Evolutionary conservation across 768 basidiomycete genomes (phyloP), one percentile per base, ranked within the genome.

Genomic region (Mycena sanguinolenta): DNA sequence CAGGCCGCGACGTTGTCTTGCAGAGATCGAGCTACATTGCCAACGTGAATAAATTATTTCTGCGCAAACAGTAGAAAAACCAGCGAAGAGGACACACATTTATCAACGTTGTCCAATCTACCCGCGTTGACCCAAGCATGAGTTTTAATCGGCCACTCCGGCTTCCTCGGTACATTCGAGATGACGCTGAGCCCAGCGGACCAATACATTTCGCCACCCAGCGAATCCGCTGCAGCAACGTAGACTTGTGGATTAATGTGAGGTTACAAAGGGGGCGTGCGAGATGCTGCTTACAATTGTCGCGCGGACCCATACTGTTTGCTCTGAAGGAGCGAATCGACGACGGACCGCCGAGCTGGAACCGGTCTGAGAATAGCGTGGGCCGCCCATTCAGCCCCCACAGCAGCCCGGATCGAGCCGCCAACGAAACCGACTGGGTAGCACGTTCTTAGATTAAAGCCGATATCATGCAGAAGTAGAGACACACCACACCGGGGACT

Each of bases 291-390:
- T 72, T 75, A 95, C 95, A 76, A 21, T 89, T 88, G 70, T 96
- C 95, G 25, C 85, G 86, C 0, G 93, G 91, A 6, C 96, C 96
- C 82, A 98, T 84, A 4, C 90, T 84, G 75, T 94, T 95, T 8
- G 85, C 83, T 52, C 86, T 86, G 81, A 97, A 97, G 59, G 89
- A 88, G 7, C 98, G 85, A 0, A 99, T 85, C 62, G 90, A 95
- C 9, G 92, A 88, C 0, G 98, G 96, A 0, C 98, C 98, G 28
- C 98, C 98, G 0, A 98, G 86, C 73, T 97, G 96, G 79, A 96
- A 96, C 7, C 96, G 90, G 80, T 99, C 98, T 1, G 90, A 86
- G 75, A 95, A 92, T 27, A 90, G 86, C 9, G 88, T 85, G 16
- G 84, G 79, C 12, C 84, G 80, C 14, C 84, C 81, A 9, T 74